Evolutionary conservation across 371 early-diverging fungal species (phyloP).

Genomic region (Actinomortierella ambigua): DNA sequence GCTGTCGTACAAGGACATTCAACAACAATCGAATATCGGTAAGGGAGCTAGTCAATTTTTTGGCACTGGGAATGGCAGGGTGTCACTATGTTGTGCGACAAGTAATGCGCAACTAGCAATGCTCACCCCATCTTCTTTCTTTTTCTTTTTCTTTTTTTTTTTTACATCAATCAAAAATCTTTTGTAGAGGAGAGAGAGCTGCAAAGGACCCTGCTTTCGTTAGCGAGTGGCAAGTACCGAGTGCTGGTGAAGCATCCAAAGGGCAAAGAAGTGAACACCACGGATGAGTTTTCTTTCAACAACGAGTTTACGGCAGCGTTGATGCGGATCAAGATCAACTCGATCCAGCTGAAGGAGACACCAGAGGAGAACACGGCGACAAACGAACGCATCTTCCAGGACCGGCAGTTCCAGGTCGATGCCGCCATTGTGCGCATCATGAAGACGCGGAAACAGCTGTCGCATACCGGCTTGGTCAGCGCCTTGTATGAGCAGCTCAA

Average conservation of each 20-base stretch:
- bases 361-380: slow-evolving; percentile 75
- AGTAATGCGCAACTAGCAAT: not conserved
- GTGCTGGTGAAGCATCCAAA: slow-evolving; percentile 71
- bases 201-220: slow-evolving; percentile 77
- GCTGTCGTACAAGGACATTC: slow-evolving; percentile 71
- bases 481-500: slow-evolving; percentile 78
- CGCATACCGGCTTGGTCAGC: slow-evolving; percentile 69
- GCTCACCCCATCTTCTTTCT: not conserved
- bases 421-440: slow-evolving; percentile 95
- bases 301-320: slow-evolving; percentile 65
- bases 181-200: slow-evolving; percentile 76
- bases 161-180: too few species aligned
- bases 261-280: slow-evolving; percentile 56
- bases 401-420: slow-evolving; percentile 87
- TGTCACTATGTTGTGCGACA: too few species aligned
- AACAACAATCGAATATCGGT: slow-evolving; percentile 63
- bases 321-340: slow-evolving; percentile 78
- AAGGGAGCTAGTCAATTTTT: slow-evolving; percentile 21
- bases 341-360: slow-evolving; percentile 78
- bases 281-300: slow-evolving; percentile 73
- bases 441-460: slow-evolving; percentile 81
- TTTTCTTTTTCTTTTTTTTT: not conserved
- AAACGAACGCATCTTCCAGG: slow-evolving; percentile 74
- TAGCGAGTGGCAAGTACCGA: slow-evolving; percentile 81
- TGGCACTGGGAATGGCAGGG: too few species aligned